Base-by-base conservation (phyloP, 495 filamentous ascomycete species). In the Penicillium dipodomyicola region DNA sequence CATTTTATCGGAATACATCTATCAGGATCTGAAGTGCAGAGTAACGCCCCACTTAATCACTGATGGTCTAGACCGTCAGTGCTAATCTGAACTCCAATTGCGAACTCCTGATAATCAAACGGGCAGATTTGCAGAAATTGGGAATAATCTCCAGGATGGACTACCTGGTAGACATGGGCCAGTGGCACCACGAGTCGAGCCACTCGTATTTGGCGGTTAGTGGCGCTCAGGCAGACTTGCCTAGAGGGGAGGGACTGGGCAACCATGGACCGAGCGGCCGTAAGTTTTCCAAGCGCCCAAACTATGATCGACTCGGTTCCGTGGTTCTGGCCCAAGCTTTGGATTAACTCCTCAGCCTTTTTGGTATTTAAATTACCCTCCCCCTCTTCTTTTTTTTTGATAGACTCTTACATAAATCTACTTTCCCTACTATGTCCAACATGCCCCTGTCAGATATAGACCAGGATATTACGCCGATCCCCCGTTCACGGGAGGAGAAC, bases 401-500 rank as follows among this genome's bases (percentile, higher is more conserved):
- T 14, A 33, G 2, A 10, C 11, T 19, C 11, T 17, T 29, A 20
- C 32, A 45, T 54, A 20, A n/a, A 19, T 44, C 19, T 0, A 27
- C 3, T 11, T 11, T 11, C 5, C 9, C 20, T 51, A 33, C 30
- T 11, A 32, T 33, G 4, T 45, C 15, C 51, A 41, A 54, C 20
- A 72, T 67, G 60, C 54, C 57, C 45, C 64, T 67, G 30, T 64
- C 67, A 10, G 63, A 68, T 40, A 32, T 74, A 19, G 69, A 74
- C 43, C 61, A 72, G 20, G 76, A 77, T 45, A 67, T 70, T 49
- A 56, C 69, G 27, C 68, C 71, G 4, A 70, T 70, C 41, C 72
- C 71, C 56, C 72, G 76, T 9, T 77, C 74, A 33, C 70, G 74
- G 60, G 91, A 93, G 69, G 92, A 97, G 70, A 96, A 97, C 58